These are phyloP conservation scores for Cladorrhinum samala DNA, from an alignment of 495 filamentous ascomycete species.

Conservation along the genomic window DNA sequence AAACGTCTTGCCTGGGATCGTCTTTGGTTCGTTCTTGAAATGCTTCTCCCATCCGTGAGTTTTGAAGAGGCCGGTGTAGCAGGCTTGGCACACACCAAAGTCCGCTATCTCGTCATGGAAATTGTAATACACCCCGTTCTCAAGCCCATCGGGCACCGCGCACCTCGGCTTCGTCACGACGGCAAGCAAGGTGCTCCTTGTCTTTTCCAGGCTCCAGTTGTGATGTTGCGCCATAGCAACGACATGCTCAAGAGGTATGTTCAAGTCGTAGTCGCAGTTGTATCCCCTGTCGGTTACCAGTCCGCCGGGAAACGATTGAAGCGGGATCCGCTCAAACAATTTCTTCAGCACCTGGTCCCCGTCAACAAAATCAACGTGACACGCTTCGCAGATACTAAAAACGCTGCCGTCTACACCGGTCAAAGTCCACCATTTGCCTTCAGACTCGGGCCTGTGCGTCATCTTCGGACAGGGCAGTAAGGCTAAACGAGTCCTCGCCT, in stretches of 20 bases:
- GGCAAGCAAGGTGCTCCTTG: background rate
- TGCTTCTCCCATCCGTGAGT: background rate
- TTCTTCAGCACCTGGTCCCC: background rate
- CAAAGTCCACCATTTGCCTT: background rate
- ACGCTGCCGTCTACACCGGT: background rate
- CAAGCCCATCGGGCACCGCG: background rate
- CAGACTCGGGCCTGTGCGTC: background rate
- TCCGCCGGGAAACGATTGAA: background rate
- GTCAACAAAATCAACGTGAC: background rate
- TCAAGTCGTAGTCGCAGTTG: background rate
- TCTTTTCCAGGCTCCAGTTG: background rate
- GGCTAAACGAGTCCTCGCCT: background rate
- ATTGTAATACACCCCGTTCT: background rate
- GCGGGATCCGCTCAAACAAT: background rate
- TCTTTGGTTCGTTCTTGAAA: background rate
- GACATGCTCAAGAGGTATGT: background rate
- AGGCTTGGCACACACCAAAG: background rate
- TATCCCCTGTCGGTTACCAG: no score
- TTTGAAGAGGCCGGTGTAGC: background rate
- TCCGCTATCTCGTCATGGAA: background rate
- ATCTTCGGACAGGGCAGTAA: background rate
- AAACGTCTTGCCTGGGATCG: background rate
- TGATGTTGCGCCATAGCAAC: background rate
- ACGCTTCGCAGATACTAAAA: background rate
- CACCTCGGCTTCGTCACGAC: background rate